Evolutionary conservation across 2,329 filamentous ascomycete species (phyloP).

Genomic region (Verticillium klebahnii): DNA sequence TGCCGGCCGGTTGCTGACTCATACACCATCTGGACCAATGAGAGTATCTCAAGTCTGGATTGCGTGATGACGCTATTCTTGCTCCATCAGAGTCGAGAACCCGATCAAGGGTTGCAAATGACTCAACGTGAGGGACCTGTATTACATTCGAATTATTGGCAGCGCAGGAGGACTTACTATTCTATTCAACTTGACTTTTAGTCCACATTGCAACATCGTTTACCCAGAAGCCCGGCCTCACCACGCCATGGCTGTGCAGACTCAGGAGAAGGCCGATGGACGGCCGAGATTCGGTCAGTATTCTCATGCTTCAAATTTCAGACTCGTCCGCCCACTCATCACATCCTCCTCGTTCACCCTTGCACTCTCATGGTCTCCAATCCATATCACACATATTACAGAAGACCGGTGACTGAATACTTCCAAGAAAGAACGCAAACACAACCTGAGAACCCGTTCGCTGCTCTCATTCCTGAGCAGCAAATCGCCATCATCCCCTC

Average conservation of each 20-base stretch:
- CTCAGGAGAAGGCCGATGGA: constrained; percentile 8
- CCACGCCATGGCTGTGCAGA: constrained; percentile 19
- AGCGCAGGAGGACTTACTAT: not conserved
- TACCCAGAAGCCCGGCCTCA: not conserved
- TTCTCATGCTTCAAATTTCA: constrained; percentile 2
- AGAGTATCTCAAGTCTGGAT: not conserved
- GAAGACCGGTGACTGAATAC: constrained; percentile 56
- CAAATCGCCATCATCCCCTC: constrained; percentile 79
- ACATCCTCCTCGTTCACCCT: not conserved
- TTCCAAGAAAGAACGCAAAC: constrained; percentile 58
- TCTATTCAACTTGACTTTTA: not conserved
- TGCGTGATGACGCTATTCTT: constrained; percentile 1
- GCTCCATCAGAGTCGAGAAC: not conserved
- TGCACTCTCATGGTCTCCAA: not conserved
- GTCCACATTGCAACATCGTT: not conserved
- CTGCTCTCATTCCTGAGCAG: constrained; percentile 81
- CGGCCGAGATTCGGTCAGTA: constrained; percentile 28
- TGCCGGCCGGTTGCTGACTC: not conserved
- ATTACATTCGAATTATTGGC: not conserved
- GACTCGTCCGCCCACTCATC: not conserved
- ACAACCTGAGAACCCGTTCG: constrained; percentile 90
- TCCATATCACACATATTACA: constrained; percentile 2
- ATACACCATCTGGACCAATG: not conserved
- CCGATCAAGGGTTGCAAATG: constrained; percentile 1
- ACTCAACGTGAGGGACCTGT: not conserved